Percentiles rank a stretch among this genome's conserved stretches.
These are phyloP conservation scores for Sugiyamaella neomexicana DNA, from an alignment of 1,139 yeast genomes.

Conservation along the genomic window DNA sequence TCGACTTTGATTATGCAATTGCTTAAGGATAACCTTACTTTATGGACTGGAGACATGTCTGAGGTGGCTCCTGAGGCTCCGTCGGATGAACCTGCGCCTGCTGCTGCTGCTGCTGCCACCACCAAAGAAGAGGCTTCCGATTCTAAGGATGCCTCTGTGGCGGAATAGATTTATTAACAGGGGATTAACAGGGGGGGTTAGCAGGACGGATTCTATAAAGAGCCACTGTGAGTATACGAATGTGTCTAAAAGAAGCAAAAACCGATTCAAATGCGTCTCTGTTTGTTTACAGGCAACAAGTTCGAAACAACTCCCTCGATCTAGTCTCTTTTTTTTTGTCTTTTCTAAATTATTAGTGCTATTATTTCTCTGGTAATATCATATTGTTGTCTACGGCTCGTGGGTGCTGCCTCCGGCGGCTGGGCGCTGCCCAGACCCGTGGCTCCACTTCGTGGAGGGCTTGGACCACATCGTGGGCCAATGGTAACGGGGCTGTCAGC, in stretches of 20 bases:
- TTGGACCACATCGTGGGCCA: too few species aligned
- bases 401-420: conserved; percentile 3
- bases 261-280: too few species aligned
- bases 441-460: too few species aligned
- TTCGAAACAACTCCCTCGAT: background rate
- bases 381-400: too few species aligned
- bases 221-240: background rate
- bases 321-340: conserved; percentile 3
- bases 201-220: background rate
- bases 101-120: conserved; percentile 5
- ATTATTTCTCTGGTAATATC: conserved; percentile 7
- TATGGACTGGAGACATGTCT: conserved; percentile 96
- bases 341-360: conserved; percentile 10
- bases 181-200: too few species aligned
- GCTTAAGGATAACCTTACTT: conserved; percentile 95
- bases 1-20: conserved; percentile 98
- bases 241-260: too few species aligned
- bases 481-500: too few species aligned
- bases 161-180: conserved; percentile 8
- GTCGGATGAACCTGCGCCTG: conserved; percentile 12
- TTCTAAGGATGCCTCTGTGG: conserved; percentile 7
- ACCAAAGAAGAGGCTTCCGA: background rate
- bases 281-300: too few species aligned
- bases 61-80: conserved; percentile 66
- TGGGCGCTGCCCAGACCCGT: background rate